Base-by-base conservation (phyloP, 2,329 filamentous ascomycete genomes). In the Hirsutella thompsonii region DNA sequence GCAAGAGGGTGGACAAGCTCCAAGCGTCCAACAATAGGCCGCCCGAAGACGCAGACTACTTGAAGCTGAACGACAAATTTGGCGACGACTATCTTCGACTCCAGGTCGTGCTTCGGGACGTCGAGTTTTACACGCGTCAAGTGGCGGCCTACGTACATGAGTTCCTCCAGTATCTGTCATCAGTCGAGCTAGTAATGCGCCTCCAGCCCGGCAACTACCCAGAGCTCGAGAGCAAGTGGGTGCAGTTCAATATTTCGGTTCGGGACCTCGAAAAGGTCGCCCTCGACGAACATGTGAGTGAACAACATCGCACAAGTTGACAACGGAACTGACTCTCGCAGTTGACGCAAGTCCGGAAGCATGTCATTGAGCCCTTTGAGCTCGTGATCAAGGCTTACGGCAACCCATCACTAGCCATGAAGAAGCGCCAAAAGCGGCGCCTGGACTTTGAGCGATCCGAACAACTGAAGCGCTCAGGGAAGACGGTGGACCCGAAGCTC, bases 211-310 rank as follows among this genome's bases (percentile, higher is more conserved):
- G 82, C 38, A 78, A 74, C 44, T 79, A 87, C 57, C 80, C 86
- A 1, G 89, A 96, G 58, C 68, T 93, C 33, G 89, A 95, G 61
- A 89, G 83, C 67, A 94, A 93, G 58, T 96, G 90, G 86, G 83
- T 88, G 38, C 84, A 82, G 46, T 92, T 94, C 61, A 90, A 88
- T 49, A 79, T 88, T 54, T 83, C 83, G 28, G 84, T 94, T 63
- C 77, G 84, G 48, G 89, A 95, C 52, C 78, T 96, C 48, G 81
- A 89, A 53, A 83, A 81, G 45, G 76, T 88, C 47, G 83, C 84
- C 4, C 69, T 96, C 19, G 83, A 88, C 45, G 83, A 90, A 50
- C 89, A 95, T 68, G 81, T 89, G 66, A 74, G 74, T 66, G 16
- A 11, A 35, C 29, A n/a, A 18, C 4, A 13, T 19, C 18, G 16